These are phyloP conservation scores for Penicillium goetzii DNA, from an alignment of 495 filamentous ascomycete genomes.

Conservation along the genomic window DNA sequence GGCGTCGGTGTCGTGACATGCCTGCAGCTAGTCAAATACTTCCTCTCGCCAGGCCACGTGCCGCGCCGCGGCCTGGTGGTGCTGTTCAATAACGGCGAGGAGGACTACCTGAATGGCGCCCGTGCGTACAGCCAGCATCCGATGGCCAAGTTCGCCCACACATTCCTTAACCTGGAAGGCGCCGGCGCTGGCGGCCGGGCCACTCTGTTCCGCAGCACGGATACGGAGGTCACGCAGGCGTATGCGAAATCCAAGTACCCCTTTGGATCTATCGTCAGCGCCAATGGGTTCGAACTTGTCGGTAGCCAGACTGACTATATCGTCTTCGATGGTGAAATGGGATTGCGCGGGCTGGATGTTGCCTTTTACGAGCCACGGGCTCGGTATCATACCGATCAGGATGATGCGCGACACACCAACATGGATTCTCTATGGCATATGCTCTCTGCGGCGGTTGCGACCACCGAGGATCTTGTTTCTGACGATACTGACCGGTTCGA, in stretches of 20 bases:
- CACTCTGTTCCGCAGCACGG: slow-evolving; percentile 81
- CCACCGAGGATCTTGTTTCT: slow-evolving; percentile 68
- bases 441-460: slow-evolving; percentile 78
- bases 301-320: slow-evolving; percentile 88
- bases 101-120: slow-evolving; percentile 90
- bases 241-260: slow-evolving; percentile 74
- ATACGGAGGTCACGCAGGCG: slow-evolving; percentile 80
- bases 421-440: slow-evolving; percentile 88
- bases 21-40: slow-evolving; percentile 87
- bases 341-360: slow-evolving; percentile 86
- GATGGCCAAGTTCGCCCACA: slow-evolving; percentile 72
- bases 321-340: slow-evolving; percentile 77
- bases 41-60: slow-evolving; percentile 73
- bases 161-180: slow-evolving; percentile 93
- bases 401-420: slow-evolving; percentile 79
- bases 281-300: slow-evolving; percentile 81
- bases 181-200: slow-evolving; percentile 92
- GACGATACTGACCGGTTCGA: slow-evolving; percentile 74
- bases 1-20: slow-evolving; percentile 86
- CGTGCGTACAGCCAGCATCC: slow-evolving; percentile 84
- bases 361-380: slow-evolving; percentile 87
- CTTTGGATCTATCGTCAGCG: slow-evolving; percentile 79
- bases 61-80: slow-evolving; percentile 81
- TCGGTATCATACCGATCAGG: slow-evolving; percentile 89
- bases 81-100: slow-evolving; percentile 94